These are phyloP conservation scores for Globisporangium paddicum DNA, from an alignment of 352 stramenopile species.

Conservation along the genomic window DNA sequence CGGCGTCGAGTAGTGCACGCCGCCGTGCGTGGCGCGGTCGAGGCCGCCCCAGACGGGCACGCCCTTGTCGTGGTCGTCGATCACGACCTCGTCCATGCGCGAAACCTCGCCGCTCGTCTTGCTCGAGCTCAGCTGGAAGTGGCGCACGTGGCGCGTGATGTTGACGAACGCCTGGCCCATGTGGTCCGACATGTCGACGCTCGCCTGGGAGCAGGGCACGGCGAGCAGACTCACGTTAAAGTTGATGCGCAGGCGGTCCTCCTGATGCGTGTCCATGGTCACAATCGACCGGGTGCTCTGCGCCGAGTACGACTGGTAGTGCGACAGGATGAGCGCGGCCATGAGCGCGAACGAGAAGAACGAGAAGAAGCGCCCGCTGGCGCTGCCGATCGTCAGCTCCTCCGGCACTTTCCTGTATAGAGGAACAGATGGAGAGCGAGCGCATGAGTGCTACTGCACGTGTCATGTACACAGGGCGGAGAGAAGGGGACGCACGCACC, in stretches of 20 bases:
- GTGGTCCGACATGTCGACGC: constrained; percentile 76
- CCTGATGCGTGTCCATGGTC: constrained; percentile 68
- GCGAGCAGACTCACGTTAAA: constrained; percentile 82
- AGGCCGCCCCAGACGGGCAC: constrained; percentile 63
- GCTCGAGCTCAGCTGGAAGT: constrained; percentile 53
- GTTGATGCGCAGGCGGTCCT: constrained; percentile 79
- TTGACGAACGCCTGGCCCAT: constrained; percentile 75
- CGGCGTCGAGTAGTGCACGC: constrained; percentile 71
- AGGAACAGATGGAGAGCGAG: neutral
- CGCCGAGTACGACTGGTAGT: constrained; percentile 51
- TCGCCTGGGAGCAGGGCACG: constrained; percentile 64
- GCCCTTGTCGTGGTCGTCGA: constrained; percentile 57
- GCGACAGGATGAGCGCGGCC: constrained; percentile 39
- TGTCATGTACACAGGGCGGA: neutral
- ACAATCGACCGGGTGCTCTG: constrained; percentile 50
- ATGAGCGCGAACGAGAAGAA: constrained; percentile 59
- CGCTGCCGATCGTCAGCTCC: constrained; percentile 60
- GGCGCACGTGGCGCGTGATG: constrained; percentile 75
- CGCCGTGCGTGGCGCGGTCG: constrained; percentile 36
- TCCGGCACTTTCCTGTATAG: constrained; percentile 64
- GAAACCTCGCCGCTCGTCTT: constrained; percentile 22
- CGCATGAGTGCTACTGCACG: neutral
- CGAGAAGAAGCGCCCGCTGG: constrained; percentile 60
- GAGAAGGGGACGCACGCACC: neutral
- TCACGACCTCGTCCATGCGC: constrained; percentile 65